Evolutionary conservation across 441 rosid species (phyloP).

Genomic region (Euphorbia neoarborescens): DNA sequence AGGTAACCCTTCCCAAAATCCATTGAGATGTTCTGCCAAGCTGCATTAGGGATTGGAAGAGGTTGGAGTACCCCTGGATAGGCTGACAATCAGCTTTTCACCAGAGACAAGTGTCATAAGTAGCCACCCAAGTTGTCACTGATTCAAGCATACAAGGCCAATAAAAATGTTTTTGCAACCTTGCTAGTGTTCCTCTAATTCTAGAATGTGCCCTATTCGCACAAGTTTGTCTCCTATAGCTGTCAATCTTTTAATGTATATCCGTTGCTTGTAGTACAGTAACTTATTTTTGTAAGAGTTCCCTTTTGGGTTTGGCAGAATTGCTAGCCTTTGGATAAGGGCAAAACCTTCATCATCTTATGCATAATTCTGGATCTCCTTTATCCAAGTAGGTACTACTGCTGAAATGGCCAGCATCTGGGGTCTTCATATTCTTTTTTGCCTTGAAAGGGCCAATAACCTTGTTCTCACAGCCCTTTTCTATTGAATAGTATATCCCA

Average conservation of each 20-base stretch:
- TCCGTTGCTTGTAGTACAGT: not conserved
- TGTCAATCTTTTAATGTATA: not conserved
- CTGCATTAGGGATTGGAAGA: no score
- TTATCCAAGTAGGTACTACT: not conserved
- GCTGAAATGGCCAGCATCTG: accelerated
- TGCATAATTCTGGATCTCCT: not conserved
- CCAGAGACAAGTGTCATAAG: no score
- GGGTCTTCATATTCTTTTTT: no score
- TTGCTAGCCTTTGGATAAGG: not conserved
- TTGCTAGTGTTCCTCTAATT: not conserved
- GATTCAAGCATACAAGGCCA: no score
- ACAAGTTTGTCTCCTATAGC: not conserved
- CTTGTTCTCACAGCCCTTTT: not conserved
- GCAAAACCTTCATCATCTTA: not conserved
- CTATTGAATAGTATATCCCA: not conserved
- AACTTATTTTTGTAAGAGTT: not conserved
- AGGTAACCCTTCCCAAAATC: no score
- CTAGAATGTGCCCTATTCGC: not conserved
- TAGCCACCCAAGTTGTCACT: no score
- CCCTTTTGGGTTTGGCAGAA: not conserved
- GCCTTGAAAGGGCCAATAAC: not conserved
- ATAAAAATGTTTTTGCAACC: not conserved
- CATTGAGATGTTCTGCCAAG: no score
- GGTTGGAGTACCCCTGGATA: no score
- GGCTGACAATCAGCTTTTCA: no score